Evolutionary conservation across 176 grass and related monocot species (phyloP), one percentile per base, ranked within the genome.

Genomic region (Tillandsia fasciculata): DNA sequence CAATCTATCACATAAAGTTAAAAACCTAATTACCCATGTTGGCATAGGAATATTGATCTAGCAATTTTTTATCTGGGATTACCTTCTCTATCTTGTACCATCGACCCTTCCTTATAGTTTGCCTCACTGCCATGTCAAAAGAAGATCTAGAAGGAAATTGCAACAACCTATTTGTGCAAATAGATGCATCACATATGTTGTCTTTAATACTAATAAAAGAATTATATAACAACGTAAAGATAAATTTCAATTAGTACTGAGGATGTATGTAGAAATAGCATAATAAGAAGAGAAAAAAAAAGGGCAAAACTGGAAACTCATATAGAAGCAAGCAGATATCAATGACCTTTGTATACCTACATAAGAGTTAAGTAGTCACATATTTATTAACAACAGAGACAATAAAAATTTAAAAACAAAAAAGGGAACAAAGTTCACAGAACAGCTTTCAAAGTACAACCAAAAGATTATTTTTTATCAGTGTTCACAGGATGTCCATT

Each of bases 71-170:
- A 61, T 15, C 5, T 61, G 22, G 14, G 11, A 48, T 69, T 85
- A 97, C 94, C 82, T 15, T 78, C 1, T 80, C 86, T 73, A 99
- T 27, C 77, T 50, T 90, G 72, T 83, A 86, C 52, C 87, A 9
- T 2, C 79, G 64, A 50, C 73, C 76, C 70, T 85, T 85, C 51
- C 64, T 78, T 67, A 1, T 68, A 72, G 76, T 24, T 85, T 93
- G 86, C 49, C 26, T 83, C 10, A 15, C 4, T 78, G 79, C 89
- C 0, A 58, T 77, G 20, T 66, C 81, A 77, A 72, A 99, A 61
- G 75, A 66, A 81, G 87, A 63, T 59, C 53, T 20, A 17, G 87
- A 93, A 83, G 82, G 70, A 77, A 99, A 99, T 72, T 84, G 85
- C 82, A 93, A 76, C 20, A 93, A 82, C 48, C 94, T 99, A 75